These are phyloP conservation scores for Leishmania lainsoni DNA, from an alignment of 208 protist genomes.

Conservation along the genomic window DNA sequence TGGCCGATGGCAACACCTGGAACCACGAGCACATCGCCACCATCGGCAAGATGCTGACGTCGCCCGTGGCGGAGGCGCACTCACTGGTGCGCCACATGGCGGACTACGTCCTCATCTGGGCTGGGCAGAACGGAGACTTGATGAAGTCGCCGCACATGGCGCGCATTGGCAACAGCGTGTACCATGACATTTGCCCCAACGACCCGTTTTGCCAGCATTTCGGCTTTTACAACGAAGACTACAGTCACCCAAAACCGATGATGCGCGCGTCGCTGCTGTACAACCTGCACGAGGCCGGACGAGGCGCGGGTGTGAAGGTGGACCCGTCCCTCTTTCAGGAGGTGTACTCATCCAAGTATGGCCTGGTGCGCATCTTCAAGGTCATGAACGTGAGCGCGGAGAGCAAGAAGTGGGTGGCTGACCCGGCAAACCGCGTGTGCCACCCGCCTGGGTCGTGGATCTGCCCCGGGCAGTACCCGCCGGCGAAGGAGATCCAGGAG, in stretches of 20 bases:
- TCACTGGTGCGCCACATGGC: too few relatives aligned
- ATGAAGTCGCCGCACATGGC: too few relatives aligned
- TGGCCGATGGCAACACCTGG: conserved; percentile 99
- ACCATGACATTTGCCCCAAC: conserved; percentile 70
- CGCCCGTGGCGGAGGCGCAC: conserved; percentile 90
- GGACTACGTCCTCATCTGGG: too few relatives aligned
- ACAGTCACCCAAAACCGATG: conserved; percentile 40
- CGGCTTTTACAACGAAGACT: conserved; percentile 34
- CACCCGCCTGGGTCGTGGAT: conserved; percentile 36
- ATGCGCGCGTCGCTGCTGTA: conserved; percentile 67
- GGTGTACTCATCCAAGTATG: conserved; percentile 93
- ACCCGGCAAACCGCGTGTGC: too few relatives aligned
- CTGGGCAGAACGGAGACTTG: too few relatives aligned
- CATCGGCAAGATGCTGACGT: conserved; percentile 92
- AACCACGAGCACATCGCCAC: conserved; percentile 99
- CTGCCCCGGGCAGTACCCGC: conserved; percentile 77
- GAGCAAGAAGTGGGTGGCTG: too few relatives aligned
- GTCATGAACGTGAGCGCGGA: too few relatives aligned
- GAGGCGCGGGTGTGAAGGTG: conserved; percentile 3
- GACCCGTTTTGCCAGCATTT: conserved; percentile 64
- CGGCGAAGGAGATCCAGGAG: conserved; percentile 66
- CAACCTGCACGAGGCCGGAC: conserved; percentile 43
- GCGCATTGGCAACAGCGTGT: too few relatives aligned
- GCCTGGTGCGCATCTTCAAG: too few relatives aligned
- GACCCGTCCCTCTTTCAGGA: conserved; percentile 63